Conservation (phyloP, 345 rosid genomes). For the Euphorbia tirucalli region DNA sequence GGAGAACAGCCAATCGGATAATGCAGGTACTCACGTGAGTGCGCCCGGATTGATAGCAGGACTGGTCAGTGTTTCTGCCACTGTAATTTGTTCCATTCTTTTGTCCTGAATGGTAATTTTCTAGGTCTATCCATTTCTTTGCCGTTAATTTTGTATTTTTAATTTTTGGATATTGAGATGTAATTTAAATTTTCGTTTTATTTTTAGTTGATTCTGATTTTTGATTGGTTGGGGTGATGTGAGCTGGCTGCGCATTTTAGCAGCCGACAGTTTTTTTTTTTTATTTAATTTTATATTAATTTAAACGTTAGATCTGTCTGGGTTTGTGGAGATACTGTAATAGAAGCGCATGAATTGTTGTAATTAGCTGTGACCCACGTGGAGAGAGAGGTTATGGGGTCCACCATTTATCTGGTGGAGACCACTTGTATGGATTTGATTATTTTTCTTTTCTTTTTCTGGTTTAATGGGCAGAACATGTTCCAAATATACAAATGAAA, state of each 20-base stretch:
- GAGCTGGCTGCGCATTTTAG: conserved; percentile 5
- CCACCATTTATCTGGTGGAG: not conserved
- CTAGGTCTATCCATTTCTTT: not conserved
- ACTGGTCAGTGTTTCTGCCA: conserved; percentile 26
- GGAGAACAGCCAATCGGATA: conserved; percentile 48
- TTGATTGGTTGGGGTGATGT: conserved; percentile 8
- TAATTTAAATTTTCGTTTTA: not conserved
- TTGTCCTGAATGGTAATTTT: conserved; percentile 40
- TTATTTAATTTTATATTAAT: conserved; percentile 8
- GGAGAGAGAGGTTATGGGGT: conserved; percentile 1
- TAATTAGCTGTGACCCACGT: conserved; percentile 19
- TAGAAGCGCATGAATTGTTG: not conserved
- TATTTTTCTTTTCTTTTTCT: not conserved
- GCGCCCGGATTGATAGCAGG: conserved; percentile 40
- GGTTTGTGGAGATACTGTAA: not conserved
- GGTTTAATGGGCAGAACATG: not conserved
- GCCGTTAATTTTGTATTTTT: not conserved
- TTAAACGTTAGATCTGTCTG: conserved; percentile 16
- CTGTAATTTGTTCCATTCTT: conserved; percentile 37
- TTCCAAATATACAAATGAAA: no score
- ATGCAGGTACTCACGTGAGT: conserved; percentile 39
- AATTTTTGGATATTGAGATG: conserved; percentile 1
- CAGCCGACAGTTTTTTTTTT: not conserved
- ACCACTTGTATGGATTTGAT: not conserved
- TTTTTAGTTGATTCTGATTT: conserved; percentile 8